phyloP scores from a whole-genome alignment of 768 basidiomycete species.

The Tricholoma sp. region DNA sequence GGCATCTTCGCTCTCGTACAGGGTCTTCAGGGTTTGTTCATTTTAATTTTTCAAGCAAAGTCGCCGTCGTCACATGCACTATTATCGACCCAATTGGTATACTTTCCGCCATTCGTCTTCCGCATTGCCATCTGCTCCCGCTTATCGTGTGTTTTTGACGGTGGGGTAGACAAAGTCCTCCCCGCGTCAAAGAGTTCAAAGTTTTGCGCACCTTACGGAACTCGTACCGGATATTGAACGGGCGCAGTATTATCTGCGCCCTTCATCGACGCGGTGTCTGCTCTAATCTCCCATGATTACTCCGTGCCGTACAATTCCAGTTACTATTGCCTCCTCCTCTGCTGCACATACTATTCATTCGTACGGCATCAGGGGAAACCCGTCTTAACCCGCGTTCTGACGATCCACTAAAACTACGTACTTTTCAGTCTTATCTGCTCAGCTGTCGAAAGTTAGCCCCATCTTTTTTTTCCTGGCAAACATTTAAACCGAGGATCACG shows the following conservation, averaged over 20 bases:
- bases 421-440: background rate
- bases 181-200: background rate
- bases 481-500: background rate
- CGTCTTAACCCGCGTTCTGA: background rate
- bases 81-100: background rate
- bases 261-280: background rate
- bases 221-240: background rate
- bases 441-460: background rate
- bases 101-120: no score
- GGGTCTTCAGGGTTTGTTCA: conserved; percentile 6
- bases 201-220: background rate
- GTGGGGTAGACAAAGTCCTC: no score
- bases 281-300: background rate
- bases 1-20: conserved; percentile 6
- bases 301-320: background rate
- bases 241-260: background rate
- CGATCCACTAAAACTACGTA: background rate
- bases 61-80: background rate
- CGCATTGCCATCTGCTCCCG: background rate
- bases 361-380: background rate
- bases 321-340: background rate
- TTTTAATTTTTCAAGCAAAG: no score
- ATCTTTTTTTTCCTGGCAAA: background rate
- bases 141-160: background rate
- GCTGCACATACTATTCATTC: background rate